phyloP scores from a whole-genome alignment of 2,329 filamentous ascomycete species.

The Arthrobotrys sinensis region DNA sequence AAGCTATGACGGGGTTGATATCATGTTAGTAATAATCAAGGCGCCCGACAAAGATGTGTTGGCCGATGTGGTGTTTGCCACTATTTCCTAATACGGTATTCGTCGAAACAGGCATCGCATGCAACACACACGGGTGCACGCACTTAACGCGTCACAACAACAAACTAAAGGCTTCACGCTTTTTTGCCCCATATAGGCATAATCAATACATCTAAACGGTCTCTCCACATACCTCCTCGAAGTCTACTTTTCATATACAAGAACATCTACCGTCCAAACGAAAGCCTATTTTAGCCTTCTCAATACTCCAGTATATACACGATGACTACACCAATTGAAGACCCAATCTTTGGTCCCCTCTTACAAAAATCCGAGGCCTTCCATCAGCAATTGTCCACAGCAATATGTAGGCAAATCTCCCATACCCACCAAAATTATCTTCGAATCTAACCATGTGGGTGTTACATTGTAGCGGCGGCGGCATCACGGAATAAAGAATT shows the following conservation, averaged over 20 bases:
- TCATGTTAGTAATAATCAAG: neutral
- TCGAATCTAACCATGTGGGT: constrained; percentile 5
- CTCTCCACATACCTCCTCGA: neutral
- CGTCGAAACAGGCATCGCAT: constrained; percentile 9
- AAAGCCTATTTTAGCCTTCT: neutral
- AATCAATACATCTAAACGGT: no score
- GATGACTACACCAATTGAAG: neutral
- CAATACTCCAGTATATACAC: neutral
- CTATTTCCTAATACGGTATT: constrained; percentile 22
- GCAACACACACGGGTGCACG: neutral
- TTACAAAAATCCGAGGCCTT: constrained; percentile 25
- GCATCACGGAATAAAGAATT: constrained; percentile 15
- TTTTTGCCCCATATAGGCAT: neutral
- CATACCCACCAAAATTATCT: neutral
- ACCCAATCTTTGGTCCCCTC: constrained; percentile 19
- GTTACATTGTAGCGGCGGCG: constrained; percentile 8
- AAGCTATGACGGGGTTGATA: neutral
- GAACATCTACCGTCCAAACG: neutral
- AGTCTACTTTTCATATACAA: no score
- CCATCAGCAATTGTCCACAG: constrained; percentile 16
- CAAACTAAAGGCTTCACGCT: neutral
- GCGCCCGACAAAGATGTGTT: constrained; percentile 5
- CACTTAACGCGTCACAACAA: constrained; percentile 26
- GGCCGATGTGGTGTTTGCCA: constrained; percentile 21
- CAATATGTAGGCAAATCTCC: constrained; percentile 11